Conservation (phyloP, 2,329 filamentous ascomycete species). For the Conoideocrella luteorostrata region DNA sequence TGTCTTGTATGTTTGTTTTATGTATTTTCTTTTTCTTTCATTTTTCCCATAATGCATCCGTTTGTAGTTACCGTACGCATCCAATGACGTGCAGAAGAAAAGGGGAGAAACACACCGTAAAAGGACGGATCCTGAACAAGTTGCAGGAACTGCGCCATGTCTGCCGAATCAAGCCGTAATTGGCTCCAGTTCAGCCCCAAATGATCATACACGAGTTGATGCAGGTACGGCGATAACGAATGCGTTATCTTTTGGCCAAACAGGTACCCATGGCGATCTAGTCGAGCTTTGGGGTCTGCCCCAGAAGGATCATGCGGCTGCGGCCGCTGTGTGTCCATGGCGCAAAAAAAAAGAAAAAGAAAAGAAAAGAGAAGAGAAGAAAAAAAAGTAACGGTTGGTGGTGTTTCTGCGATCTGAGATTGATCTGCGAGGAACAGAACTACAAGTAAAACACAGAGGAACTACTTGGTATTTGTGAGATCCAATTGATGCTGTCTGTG, state of each 20-base stretch:
- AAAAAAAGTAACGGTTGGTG: not conserved
- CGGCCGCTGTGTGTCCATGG: not conserved
- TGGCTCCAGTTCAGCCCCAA: conserved; percentile 46
- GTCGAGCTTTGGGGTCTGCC: conserved; percentile 15
- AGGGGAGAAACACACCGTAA: conserved; percentile 55
- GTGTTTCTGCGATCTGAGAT: too few relatives aligned
- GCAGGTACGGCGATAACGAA: conserved; percentile 49
- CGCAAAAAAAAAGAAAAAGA: not conserved
- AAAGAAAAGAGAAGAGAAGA: not conserved
- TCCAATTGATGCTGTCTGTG: too few relatives aligned
- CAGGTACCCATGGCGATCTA: conserved; percentile 45
- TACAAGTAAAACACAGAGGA: too few relatives aligned
- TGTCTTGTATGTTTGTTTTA: not conserved
- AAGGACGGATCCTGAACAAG: conserved; percentile 52
- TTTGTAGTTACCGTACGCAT: too few relatives aligned
- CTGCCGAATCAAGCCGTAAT: conserved; percentile 44
- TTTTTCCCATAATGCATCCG: too few relatives aligned
- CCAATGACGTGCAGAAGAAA: too few relatives aligned
- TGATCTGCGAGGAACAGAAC: too few relatives aligned
- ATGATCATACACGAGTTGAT: conserved; percentile 46
- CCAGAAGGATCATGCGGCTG: not conserved
- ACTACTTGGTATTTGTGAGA: too few relatives aligned
- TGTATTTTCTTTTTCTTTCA: too few relatives aligned
- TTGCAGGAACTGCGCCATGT: conserved; percentile 41
- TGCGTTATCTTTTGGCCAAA: conserved; percentile 51